Base-by-base conservation (phyloP, 2,329 filamentous ascomycete genomes). In the Sporothrix curviconia region DNA sequence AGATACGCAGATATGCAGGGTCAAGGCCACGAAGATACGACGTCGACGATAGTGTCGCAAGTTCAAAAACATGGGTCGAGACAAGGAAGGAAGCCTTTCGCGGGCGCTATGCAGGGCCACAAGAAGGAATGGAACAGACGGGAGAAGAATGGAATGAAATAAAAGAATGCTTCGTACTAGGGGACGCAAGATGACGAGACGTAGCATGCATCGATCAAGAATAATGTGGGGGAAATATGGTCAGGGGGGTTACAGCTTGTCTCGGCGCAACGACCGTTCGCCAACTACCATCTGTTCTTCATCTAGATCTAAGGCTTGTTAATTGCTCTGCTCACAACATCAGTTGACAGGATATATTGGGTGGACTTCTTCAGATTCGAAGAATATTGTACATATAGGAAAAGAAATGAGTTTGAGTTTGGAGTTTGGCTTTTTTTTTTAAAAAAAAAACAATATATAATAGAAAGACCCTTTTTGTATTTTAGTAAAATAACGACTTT, bases 21-120 rank as follows among this genome's bases (percentile, higher is more conserved):
- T n/a, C n/a, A n/a, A n/a, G n/a, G n/a, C n/a, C n/a, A n/a, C n/a
- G n/a, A n/a, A n/a, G n/a, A n/a, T n/a, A n/a, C n/a, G n/a, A n/a
- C n/a, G n/a, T n/a, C n/a, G n/a, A n/a, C n/a, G n/a, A n/a, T n/a
- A n/a, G n/a, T n/a, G n/a, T n/a, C n/a, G n/a, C n/a, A n/a, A n/a
- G n/a, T n/a, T n/a, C n/a, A n/a, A n/a, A 28, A 43, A 4, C 2
- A 12, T 8, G 7, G 19, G 19, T 9, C 53, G 53, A 47, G 53
- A 47, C 32, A 55, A 55, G 53, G 53, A 55, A 46, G 4, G 42
- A 25, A 39, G n/a, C 17, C 32, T 14, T 55, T 39, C 53, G n/a
- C 42, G 46, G 22, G 22, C 24, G n/a, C n/a, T n/a, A 55, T 39
- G 53, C 42, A 55, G 42, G 53, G 53, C n/a, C 32, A 34, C 24